A percentile compares a stretch with the other conserved stretches of the same genome.
These are phyloP conservation scores for Geranomyces variabilis DNA, from an alignment of 192 early-diverging fungal genomes.

Conservation along the genomic window DNA sequence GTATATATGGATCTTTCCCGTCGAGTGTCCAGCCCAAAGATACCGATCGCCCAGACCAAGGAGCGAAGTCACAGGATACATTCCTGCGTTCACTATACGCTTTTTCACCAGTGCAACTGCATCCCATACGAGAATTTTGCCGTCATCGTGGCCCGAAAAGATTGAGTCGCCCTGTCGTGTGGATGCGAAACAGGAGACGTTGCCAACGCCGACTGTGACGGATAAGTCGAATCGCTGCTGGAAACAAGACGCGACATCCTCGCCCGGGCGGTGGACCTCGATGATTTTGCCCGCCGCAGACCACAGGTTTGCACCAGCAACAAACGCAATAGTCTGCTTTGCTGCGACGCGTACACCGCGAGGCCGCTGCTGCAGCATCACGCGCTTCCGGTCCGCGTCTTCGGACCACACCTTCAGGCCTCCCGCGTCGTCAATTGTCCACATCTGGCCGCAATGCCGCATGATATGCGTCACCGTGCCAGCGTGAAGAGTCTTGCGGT, in stretches of 20 bases:
- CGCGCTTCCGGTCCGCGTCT: constrained; percentile 34
- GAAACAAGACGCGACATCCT: constrained; percentile 40
- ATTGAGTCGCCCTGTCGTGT: constrained; percentile 43
- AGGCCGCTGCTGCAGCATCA: constrained; percentile 32
- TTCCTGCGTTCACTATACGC: constrained; percentile 53
- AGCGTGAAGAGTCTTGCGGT: constrained; percentile 49
- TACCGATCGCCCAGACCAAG: constrained; percentile 62
- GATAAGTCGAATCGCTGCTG: constrained; percentile 29
- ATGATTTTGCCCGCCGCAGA: constrained; percentile 59
- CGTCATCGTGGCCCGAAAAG: constrained; percentile 78
- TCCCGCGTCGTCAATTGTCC: constrained; percentile 72
- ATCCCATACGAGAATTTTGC: constrained; percentile 76
- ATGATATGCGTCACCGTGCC: constrained; percentile 60
- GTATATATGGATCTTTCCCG: constrained; percentile 77
- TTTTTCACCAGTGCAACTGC: constrained; percentile 45
- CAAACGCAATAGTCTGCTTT: constrained; percentile 54
- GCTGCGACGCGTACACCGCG: constrained; percentile 45
- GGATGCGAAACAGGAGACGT: constrained; percentile 60
- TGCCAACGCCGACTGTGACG: constrained; percentile 46
- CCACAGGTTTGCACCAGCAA: constrained; percentile 62
- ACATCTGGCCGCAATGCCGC: constrained; percentile 53
- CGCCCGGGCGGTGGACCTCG: constrained; percentile 57
- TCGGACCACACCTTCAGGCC: constrained; percentile 48
- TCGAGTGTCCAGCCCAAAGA: constrained; percentile 77
- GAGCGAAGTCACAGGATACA: constrained; percentile 70